Base-by-base conservation (phyloP, 2,329 filamentous ascomycete species). In the Hortaea sp. region DNA sequence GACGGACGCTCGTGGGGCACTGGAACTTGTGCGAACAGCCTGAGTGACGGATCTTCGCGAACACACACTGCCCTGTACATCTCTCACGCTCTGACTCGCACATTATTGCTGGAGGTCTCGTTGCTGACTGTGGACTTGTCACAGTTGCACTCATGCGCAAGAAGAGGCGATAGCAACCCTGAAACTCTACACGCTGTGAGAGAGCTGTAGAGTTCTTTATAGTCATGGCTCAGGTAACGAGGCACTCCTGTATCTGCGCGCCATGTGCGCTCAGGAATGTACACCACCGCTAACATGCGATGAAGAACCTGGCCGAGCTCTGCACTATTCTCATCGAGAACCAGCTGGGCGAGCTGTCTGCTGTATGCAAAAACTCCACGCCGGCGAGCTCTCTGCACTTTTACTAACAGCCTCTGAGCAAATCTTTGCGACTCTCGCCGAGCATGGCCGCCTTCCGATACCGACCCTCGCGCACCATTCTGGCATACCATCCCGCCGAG, bases 271-370 rank as follows among this genome's bases (percentile, higher is more conserved):
- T 7, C 7, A n/a, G 37, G 10, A 39, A 39, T 20, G 37, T 39
- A 27, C 10, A n/a, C 7, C 7, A 27, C 37, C 6, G 37, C 9
- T 20, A 39, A 10, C 13, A 35, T 35, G 10, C 37, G 37, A n/a
- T 20, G 7, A 10, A 39, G 37, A 39, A 81, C 69, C 70, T 85
- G 56, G 81, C 84, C 61, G 87, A 95, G 78, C 85, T 97, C 63
- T 95, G 88, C 73, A 79, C 83, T 71, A 81, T 94, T 64, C 77
- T 95, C 53, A 83, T 97, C 53, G 82, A 88, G 63, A 88, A 95
- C 64, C 76, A 86, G 49, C 90, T 92, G 66, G 92, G 92, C 63
- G 86, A 94, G 70, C 80, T 97, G 49, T 88, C 88, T 52, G 87
- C 88, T 64, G 90, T 95, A 84, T 61, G 84, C 72, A 39, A 13